Evolutionary conservation across 331 rosid species (phyloP), one percentile per base, ranked within the genome.

Genomic region (Ulmus americana): DNA sequence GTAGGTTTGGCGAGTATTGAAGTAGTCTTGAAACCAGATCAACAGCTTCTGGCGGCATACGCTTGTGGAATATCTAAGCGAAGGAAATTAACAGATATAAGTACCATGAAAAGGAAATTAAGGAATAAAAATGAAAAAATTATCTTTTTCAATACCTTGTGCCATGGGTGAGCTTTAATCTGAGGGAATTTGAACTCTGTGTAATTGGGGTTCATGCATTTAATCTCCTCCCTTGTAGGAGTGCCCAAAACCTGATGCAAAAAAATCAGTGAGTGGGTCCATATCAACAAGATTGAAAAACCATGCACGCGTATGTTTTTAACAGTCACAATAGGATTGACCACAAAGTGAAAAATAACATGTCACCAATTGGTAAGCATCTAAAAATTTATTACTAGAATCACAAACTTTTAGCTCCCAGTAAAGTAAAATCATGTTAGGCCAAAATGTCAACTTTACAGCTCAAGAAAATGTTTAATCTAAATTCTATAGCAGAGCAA

Each of bases 41-140:
- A 74, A 90, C 91, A 61, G 96, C 96, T 70, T 90, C 96, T 41
- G 91, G 95, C 55, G 96, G 96, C 96, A 90, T 90, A 40, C 97
- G 88, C 74, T 84, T 90, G 77, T 87, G 88, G 69, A 90, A 90
- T 57, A 90, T 83, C 97, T 90, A n/a, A 74, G 11, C 35, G 2
- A 28, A 59, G 38, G 61, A 43, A 39, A 48, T 10, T 11, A 55
- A 61, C 42, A 59, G 50, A 68, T 69, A 58, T 49, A 12, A 74
- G 54, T 39, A 9, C 8, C 44, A 18, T 8, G 38, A 16, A 38
- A 35, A n/a, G n/a, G n/a, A n/a, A 49, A 46, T 16, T 22, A 12
- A 46, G 51, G 61, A 67, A 40, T 38, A 50, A 28, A 62, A 22
- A 14, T 64, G 22, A 46, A 55, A 14, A 59, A 20, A 57, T 41